Percentiles rank a stretch among this genome's conserved stretches.
Conservation (phyloP, 148 eudicot species). For the Nepenthes gracilis region DNA sequence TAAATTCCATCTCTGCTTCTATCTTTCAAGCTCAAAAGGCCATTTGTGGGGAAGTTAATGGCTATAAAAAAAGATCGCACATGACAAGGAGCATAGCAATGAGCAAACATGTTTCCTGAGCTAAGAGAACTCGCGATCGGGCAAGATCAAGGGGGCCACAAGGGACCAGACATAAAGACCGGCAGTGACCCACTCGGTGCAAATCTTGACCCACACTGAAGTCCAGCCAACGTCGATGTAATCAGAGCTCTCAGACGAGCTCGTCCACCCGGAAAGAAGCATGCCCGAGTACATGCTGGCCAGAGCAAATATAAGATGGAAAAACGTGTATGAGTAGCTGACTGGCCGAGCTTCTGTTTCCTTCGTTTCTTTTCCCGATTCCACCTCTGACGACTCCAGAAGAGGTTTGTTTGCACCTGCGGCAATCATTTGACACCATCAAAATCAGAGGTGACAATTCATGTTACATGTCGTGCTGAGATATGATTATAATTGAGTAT, state of each 20-base stretch:
- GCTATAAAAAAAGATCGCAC: no score
- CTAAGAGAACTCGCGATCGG: conserved; percentile 74
- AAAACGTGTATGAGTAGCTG: conserved; percentile 82
- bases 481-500: no score
- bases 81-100: no score
- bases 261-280: conserved; percentile 97
- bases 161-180: conserved; percentile 89
- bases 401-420: conserved; percentile 61
- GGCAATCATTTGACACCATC: neutral
- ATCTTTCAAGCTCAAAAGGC: no score
- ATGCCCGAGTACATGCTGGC: conserved; percentile 98
- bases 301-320: conserved; percentile 87
- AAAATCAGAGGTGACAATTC: no score
- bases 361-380: conserved; percentile 43
- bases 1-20: no score
- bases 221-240: conserved; percentile 96
- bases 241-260: conserved; percentile 63
- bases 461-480: no score
- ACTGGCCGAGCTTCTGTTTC: conserved; percentile 61
- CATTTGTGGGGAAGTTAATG: no score
- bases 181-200: conserved; percentile 90
- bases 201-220: conserved; percentile 89
- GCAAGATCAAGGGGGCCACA: conserved; percentile 67
- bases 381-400: conserved; percentile 57
- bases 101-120: neutral